Evolutionary conservation across 768 basidiomycete genomes (phyloP).

Genomic region (Tubosaeta sp.): DNA sequence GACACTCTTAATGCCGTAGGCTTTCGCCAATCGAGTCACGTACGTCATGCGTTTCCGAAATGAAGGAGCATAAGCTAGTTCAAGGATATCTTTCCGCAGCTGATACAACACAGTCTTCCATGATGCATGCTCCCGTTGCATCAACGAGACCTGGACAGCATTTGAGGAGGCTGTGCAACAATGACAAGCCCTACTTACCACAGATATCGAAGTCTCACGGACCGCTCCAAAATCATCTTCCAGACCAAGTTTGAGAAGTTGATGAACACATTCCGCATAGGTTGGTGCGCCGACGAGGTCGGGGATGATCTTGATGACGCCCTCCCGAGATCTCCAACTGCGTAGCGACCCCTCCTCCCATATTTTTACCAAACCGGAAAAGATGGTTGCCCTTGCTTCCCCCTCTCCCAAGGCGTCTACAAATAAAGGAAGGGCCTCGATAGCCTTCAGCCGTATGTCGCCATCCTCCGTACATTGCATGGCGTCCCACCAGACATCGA

Average conservation of each 20-base stretch:
- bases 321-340: slow-evolving; percentile 80
- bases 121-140: slow-evolving; percentile 39
- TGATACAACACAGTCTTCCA: slow-evolving; percentile 33
- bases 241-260: slow-evolving; percentile 57
- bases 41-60: slow-evolving; percentile 72
- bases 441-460: slow-evolving; percentile 66
- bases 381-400: slow-evolving; percentile 42
- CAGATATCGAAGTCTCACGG: slow-evolving; percentile 64
- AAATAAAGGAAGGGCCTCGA: slow-evolving; percentile 63
- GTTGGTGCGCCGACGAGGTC: slow-evolving; percentile 44
- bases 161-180: slow-evolving; percentile 8
- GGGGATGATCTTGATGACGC: slow-evolving; percentile 53
- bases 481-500: slow-evolving; percentile 66
- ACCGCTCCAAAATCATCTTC: slow-evolving; percentile 83
- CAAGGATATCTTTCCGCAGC: slow-evolving; percentile 40
- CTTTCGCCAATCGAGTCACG: slow-evolving; percentile 25
- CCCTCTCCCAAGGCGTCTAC: slow-evolving; percentile 46
- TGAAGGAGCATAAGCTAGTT: slow-evolving; percentile 43
- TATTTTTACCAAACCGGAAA: slow-evolving; percentile 42
- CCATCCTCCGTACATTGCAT: slow-evolving; percentile 53
- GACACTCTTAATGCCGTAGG: slow-evolving; percentile 14
- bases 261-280: slow-evolving; percentile 44
- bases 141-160: slow-evolving; percentile 42
- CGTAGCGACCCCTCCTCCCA: slow-evolving; percentile 60
- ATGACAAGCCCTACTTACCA: slow-evolving; percentile 42